Conservation (phyloP, 1,139 yeast genomes). For the Taphrina sp. region DNA sequence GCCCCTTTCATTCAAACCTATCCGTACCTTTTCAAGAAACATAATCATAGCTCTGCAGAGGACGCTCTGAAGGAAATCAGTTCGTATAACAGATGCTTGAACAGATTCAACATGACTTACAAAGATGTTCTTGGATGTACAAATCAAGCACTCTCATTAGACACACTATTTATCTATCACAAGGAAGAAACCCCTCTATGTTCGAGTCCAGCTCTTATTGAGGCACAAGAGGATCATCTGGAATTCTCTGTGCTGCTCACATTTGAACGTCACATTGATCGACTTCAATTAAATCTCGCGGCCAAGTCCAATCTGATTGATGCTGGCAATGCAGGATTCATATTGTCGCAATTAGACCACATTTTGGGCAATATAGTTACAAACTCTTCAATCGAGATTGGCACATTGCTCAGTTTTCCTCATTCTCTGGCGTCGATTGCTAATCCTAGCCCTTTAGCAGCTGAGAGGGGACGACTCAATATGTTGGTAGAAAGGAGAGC, state of each 20-base stretch:
- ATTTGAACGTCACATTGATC: constrained; percentile 4
- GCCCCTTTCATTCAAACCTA: constrained; percentile 37
- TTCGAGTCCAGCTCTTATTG: too few relatives aligned
- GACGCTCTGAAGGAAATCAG: background rate
- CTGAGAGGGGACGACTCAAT: constrained; percentile 18
- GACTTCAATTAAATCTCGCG: background rate
- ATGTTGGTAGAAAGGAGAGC: constrained; percentile 1
- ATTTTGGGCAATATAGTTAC: background rate
- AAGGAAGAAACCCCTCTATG: background rate
- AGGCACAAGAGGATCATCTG: constrained; percentile 13
- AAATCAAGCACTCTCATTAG: constrained; percentile 3
- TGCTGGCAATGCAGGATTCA: background rate
- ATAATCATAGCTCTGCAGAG: background rate
- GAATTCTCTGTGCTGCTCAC: constrained; percentile 18
- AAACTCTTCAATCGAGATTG: background rate
- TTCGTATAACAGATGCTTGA: background rate
- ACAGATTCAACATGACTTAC: constrained; percentile 6
- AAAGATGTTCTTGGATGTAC: constrained; percentile 24
- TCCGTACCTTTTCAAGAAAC: constrained; percentile 27
- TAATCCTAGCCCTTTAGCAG: background rate
- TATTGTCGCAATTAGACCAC: constrained; percentile 10
- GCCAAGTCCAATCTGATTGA: background rate
- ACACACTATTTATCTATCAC: constrained; percentile 27
- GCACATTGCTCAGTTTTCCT: background rate
- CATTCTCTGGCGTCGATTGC: background rate